These are phyloP conservation scores for Erodium chrysanthum DNA, from an alignment of 441 rosid genomes.

Conservation along the genomic window DNA sequence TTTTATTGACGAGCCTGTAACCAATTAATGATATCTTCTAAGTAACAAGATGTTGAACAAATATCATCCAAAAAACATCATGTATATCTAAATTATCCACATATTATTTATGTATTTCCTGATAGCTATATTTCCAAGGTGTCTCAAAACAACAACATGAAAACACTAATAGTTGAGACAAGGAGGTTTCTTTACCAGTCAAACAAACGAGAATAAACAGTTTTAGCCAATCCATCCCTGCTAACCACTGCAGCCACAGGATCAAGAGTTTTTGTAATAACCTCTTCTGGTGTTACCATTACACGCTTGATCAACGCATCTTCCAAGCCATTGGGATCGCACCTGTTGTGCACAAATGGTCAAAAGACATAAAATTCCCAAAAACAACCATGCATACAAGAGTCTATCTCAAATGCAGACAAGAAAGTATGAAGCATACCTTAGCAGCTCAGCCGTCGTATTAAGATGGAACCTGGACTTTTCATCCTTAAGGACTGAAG, in stretches of 20 bases:
- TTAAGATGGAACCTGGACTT: constrained; percentile 81
- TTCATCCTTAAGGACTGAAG: constrained; percentile 88
- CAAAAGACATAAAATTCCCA: constrained; percentile 19
- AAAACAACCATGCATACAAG: constrained; percentile 7
- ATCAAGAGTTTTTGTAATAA: constrained; percentile 96
- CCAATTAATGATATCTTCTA: constrained; percentile 13
- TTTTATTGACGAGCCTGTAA: constrained; percentile 90
- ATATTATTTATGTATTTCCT: neutral
- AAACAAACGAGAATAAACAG: constrained; percentile 89
- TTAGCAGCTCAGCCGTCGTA: constrained; percentile 75
- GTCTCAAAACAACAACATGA: neutral
- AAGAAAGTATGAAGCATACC: constrained; percentile 31
- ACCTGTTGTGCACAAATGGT: constrained; percentile 38
- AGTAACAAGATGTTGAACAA: constrained; percentile 7
- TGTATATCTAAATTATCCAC: neutral
- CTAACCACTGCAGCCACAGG: constrained; percentile 74
- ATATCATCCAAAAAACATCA: neutral
- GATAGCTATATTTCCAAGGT: neutral
- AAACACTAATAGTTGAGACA: neutral
- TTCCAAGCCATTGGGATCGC: constrained; percentile 90
- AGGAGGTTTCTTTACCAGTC: constrained; percentile 59
- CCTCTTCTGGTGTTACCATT: constrained; percentile 99
- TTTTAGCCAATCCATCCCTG: constrained; percentile 98
- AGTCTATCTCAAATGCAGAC: constrained; percentile 7
- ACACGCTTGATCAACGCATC: constrained; percentile 96